These are phyloP conservation scores for Chiua virens DNA, from an alignment of 768 basidiomycete species.

Conservation along the genomic window DNA sequence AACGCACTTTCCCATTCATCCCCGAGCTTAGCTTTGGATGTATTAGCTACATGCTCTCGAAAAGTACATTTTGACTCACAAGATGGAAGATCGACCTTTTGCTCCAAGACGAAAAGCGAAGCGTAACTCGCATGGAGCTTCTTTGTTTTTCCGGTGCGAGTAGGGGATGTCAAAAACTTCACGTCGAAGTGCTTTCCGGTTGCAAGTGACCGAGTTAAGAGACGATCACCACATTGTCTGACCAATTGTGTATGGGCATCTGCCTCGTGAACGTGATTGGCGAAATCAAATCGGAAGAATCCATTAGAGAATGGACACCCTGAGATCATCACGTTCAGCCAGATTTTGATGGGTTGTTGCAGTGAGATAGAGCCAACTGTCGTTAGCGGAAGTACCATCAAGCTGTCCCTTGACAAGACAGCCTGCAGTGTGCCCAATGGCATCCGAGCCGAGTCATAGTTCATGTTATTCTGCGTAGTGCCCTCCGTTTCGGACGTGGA, in stretches of 20 bases:
- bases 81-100: slow-evolving; percentile 4
- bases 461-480: too few species aligned
- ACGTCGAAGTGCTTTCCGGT: slow-evolving; percentile 21
- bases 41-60: not conserved
- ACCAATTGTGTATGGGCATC: not conserved
- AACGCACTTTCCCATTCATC: slow-evolving; percentile 13
- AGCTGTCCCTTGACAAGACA: slow-evolving; percentile 3
- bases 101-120: slow-evolving; percentile 14
- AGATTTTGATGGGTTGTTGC: not conserved
- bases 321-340: slow-evolving; percentile 15
- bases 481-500: too few species aligned
- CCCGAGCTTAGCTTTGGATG: slow-evolving; percentile 7
- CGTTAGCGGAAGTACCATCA: not conserved
- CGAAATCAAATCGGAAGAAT: slow-evolving; percentile 7
- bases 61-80: slow-evolving; percentile 4
- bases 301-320: slow-evolving; percentile 14
- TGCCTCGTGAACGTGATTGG: not conserved
- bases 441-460: not conserved
- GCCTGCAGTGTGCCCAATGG: slow-evolving; percentile 1
- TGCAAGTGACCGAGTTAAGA: slow-evolving; percentile 12
- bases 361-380: not conserved
- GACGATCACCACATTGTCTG: slow-evolving; percentile 2
- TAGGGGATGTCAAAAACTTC: slow-evolving; percentile 15
- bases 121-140: slow-evolving; percentile 12
- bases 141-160: not conserved